Evolutionary conservation across 345 rosid species (phyloP).

Genomic region (Sisymbrium irio): DNA sequence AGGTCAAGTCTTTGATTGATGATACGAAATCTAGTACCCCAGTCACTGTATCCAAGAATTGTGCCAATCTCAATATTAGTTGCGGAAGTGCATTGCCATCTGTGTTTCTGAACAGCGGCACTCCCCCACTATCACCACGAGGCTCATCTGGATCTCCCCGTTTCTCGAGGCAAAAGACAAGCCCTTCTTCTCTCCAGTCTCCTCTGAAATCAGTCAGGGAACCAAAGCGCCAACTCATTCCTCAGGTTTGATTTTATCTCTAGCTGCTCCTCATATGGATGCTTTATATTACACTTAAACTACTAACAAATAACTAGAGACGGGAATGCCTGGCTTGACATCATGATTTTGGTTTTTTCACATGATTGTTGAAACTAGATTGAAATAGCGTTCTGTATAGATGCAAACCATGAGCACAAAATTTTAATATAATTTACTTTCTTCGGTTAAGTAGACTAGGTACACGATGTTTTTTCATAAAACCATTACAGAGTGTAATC

Average conservation of each 20-base stretch:
- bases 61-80: constrained; percentile 40
- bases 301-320: background rate
- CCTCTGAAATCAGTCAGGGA: constrained; percentile 61
- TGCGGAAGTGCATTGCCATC: constrained; percentile 59
- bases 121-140: constrained; percentile 94
- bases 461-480: background rate
- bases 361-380: background rate
- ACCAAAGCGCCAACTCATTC: constrained; percentile 67
- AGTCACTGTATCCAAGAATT: constrained; percentile 47
- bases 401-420: background rate
- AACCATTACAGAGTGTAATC: background rate
- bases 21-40: constrained; percentile 66
- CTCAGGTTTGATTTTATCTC: constrained; percentile 58
- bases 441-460: background rate
- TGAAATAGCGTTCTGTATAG: background rate
- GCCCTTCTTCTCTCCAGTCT: constrained; percentile 71
- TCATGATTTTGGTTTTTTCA: background rate
- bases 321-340: background rate
- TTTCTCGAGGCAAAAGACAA: constrained; percentile 55
- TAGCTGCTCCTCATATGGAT: background rate
- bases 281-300: background rate
- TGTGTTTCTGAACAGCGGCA: constrained; percentile 69
- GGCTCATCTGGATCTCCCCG: constrained; percentile 74
- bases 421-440: background rate
- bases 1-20: constrained; percentile 76